Conservation (phyloP, 768 basidiomycete species). For the Hericium coralloides region DNA sequence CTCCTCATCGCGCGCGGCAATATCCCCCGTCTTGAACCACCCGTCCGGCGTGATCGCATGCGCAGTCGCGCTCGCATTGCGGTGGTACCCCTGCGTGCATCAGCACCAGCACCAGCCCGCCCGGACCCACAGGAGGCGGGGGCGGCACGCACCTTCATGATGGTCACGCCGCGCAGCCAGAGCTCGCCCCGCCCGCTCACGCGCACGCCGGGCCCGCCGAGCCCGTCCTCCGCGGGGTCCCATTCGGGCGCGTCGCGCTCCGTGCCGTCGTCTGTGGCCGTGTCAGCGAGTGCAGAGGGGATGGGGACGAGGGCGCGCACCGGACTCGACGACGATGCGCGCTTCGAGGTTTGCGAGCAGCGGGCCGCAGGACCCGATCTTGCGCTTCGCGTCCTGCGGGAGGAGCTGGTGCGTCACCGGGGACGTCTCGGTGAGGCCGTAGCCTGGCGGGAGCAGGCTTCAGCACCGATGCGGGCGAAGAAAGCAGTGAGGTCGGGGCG, state of each 20-base stretch:
- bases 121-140: neutral
- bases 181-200: slow-evolving; percentile 66
- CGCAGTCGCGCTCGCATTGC: slow-evolving; percentile 60
- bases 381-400: slow-evolving; percentile 30
- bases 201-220: slow-evolving; percentile 46
- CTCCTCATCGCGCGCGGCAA: slow-evolving; percentile 54
- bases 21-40: slow-evolving; percentile 89
- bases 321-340: slow-evolving; percentile 44
- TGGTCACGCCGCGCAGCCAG: slow-evolving; percentile 67
- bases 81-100: slow-evolving; percentile 54
- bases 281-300: neutral
- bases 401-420: slow-evolving; percentile 58
- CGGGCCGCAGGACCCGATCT: slow-evolving; percentile 58
- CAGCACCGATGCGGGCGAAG: neutral
- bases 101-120: neutral
- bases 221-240: neutral
- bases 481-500: neutral
- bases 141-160: slow-evolving; percentile 57
- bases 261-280: neutral
- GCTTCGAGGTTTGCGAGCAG: slow-evolving; percentile 72
- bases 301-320: no score
- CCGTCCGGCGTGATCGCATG: slow-evolving; percentile 60
- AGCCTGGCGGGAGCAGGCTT: slow-evolving; percentile 33
- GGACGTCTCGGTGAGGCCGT: slow-evolving; percentile 78
- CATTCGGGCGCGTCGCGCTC: neutral